These are phyloP conservation scores for Ustilago trichophora DNA, from an alignment of 1,284 basidiomycete genomes.

Conservation along the genomic window DNA sequence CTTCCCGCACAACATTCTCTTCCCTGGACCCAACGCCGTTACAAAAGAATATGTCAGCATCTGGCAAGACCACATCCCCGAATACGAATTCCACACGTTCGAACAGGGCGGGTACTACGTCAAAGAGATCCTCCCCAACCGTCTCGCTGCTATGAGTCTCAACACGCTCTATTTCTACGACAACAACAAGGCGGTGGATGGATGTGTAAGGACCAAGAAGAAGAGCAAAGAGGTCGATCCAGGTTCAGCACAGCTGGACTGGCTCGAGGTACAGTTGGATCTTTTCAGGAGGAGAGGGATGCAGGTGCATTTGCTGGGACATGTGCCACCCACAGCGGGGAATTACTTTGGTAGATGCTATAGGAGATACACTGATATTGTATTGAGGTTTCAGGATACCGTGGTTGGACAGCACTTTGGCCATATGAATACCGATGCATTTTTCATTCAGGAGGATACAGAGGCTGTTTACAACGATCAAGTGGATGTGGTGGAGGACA, in stretches of 20 bases:
- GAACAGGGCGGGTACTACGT: slow-evolving; percentile 78
- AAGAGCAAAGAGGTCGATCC: slow-evolving; percentile 40
- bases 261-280: slow-evolving; percentile 86
- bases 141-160: slow-evolving; percentile 81
- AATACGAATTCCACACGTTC: slow-evolving; percentile 75
- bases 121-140: slow-evolving; percentile 80
- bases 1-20: slow-evolving; percentile 67
- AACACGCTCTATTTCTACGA: slow-evolving; percentile 95
- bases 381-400: slow-evolving; percentile 87
- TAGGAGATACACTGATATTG: slow-evolving; percentile 79
- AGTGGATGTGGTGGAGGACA: too few species aligned
- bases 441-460: slow-evolving; percentile 61
- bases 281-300: slow-evolving; percentile 78
- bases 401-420: slow-evolving; percentile 89
- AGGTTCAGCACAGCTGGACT: slow-evolving; percentile 71
- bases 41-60: slow-evolving; percentile 77
- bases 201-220: slow-evolving; percentile 58
- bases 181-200: slow-evolving; percentile 79
- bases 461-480: slow-evolving; percentile 23
- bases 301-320: slow-evolving; percentile 74
- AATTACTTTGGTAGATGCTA: slow-evolving; percentile 88
- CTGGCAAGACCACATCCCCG: slow-evolving; percentile 85
- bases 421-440: slow-evolving; percentile 69
- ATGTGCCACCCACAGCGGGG: slow-evolving; percentile 78
- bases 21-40: slow-evolving; percentile 79